A percentile compares a stretch with the other conserved stretches of the same genome.
These are phyloP conservation scores for Cladosporium sp. DNA, from an alignment of 2,329 filamentous ascomycete genomes.

Conservation along the genomic window DNA sequence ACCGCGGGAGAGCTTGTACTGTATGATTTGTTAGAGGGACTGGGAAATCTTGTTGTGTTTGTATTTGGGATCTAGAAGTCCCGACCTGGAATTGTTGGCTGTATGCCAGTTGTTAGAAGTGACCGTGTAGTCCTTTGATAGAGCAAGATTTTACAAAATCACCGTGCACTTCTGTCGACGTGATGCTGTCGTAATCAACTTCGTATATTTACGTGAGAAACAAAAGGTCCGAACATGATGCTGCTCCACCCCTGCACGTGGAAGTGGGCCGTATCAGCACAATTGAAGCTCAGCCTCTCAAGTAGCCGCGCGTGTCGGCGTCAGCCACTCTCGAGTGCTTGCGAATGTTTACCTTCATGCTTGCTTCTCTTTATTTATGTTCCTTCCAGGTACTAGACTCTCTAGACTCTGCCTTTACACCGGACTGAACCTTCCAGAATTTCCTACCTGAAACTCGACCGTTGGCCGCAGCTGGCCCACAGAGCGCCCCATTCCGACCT, in stretches of 20 bases:
- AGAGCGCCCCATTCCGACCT: background rate
- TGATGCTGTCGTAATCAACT: background rate
- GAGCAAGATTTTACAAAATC: background rate
- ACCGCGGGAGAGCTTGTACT: background rate
- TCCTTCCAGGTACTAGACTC: background rate
- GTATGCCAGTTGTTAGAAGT: background rate
- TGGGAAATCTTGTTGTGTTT: conserved; percentile 10
- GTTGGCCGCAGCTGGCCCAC: background rate
- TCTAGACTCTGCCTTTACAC: background rate
- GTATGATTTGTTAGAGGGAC: conserved; percentile 4
- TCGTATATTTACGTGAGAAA: background rate
- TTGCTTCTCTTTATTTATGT: background rate
- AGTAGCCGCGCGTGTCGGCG: background rate
- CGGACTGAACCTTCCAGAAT: background rate
- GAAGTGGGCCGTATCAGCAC: background rate
- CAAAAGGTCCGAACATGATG: background rate
- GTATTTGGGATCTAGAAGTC: background rate
- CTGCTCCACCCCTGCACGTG: background rate
- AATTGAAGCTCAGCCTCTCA: background rate
- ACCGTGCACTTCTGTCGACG: background rate
- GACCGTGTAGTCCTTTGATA: background rate
- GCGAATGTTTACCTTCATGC: background rate
- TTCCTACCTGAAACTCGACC: background rate
- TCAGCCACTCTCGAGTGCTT: background rate
- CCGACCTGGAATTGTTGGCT: background rate